Evolutionary conservation across 1,284 basidiomycete genomes (phyloP).

Genomic region (Cutaneotrichosporon dermatis): DNA sequence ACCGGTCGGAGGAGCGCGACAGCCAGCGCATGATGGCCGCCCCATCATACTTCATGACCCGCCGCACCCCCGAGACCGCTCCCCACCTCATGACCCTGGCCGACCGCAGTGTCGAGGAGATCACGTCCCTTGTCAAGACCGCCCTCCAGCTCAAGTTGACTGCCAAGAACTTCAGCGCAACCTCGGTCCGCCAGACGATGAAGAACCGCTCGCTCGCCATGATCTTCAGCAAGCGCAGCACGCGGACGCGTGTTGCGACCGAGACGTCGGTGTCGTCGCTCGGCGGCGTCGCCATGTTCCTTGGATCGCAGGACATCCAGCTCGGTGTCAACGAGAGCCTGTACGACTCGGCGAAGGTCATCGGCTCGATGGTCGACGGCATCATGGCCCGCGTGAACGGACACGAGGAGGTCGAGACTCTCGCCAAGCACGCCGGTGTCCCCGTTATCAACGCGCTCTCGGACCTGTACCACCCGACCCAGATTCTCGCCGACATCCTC

Average conservation of each 20-base stretch:
- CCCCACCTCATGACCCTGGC: constrained; percentile 45
- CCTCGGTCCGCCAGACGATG: constrained; percentile 54
- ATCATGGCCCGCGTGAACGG: constrained; percentile 94
- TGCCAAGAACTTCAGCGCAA: constrained; percentile 22
- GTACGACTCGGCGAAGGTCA: constrained; percentile 75
- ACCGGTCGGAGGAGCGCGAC: too few species aligned
- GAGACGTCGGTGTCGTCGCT: constrained; percentile 74
- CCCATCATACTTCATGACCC: background rate
- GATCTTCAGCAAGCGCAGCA: constrained; percentile 88
- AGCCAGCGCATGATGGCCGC: background rate
- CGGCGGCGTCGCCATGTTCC: constrained; percentile 86
- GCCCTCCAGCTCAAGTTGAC: constrained; percentile 40
- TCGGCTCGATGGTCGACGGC: constrained; percentile 92
- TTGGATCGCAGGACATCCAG: constrained; percentile 87
- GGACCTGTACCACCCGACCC: constrained; percentile 92
- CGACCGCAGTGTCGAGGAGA: constrained; percentile 39
- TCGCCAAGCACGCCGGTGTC: constrained; percentile 81
- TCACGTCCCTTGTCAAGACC: constrained; percentile 29
- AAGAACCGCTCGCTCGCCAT: constrained; percentile 79
- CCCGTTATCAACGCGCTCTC: constrained; percentile 95
- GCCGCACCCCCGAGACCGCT: constrained; percentile 11
- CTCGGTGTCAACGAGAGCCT: constrained; percentile 90
- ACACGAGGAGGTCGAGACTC: constrained; percentile 87
- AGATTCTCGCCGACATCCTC: constrained; percentile 87
- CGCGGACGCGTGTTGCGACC: constrained; percentile 81